phyloP scores from a whole-genome alignment of 1,284 basidiomycete genomes.

The Heterobasidion occidentale region DNA sequence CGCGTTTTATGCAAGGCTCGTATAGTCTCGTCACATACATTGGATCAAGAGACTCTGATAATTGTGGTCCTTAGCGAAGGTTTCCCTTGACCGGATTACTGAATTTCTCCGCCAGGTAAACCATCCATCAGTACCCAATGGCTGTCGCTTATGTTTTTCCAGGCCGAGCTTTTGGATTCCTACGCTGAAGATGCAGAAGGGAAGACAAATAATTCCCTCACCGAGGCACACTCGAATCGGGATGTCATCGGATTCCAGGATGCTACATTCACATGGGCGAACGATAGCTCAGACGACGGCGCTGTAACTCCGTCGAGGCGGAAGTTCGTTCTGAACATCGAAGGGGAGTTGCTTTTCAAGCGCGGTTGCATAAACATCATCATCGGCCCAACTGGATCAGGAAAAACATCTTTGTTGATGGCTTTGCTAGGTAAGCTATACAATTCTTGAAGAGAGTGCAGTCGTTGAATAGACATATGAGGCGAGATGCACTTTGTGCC shows the following conservation, averaged over 20 bases:
- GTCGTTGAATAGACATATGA: conserved; percentile 6
- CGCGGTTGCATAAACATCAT: conserved; percentile 54
- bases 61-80: conserved; percentile 26
- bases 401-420: conserved; percentile 45
- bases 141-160: background rate
- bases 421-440: conserved; percentile 37
- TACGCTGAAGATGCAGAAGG: conserved; percentile 24
- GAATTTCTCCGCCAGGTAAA: conserved; percentile 36
- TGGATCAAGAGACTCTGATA: too few relatives aligned
- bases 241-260: conserved; percentile 30
- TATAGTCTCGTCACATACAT: too few relatives aligned
- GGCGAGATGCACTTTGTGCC: conserved; percentile 60
- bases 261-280: conserved; percentile 34
- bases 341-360: conserved; percentile 49
- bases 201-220: conserved; percentile 8
- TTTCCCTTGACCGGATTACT: conserved; percentile 38
- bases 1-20: conserved; percentile 22
- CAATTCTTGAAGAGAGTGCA: conserved; percentile 3
- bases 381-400: conserved; percentile 52
- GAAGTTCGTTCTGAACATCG: conserved; percentile 41
- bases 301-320: conserved; percentile 21
- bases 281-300: conserved; percentile 13
- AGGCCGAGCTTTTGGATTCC: conserved; percentile 45
- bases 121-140: too few relatives aligned
- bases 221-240: conserved; percentile 13